These are phyloP conservation scores for Dionaea muscipula DNA, from an alignment of 179 eudicot genomes.

Conservation along the genomic window DNA sequence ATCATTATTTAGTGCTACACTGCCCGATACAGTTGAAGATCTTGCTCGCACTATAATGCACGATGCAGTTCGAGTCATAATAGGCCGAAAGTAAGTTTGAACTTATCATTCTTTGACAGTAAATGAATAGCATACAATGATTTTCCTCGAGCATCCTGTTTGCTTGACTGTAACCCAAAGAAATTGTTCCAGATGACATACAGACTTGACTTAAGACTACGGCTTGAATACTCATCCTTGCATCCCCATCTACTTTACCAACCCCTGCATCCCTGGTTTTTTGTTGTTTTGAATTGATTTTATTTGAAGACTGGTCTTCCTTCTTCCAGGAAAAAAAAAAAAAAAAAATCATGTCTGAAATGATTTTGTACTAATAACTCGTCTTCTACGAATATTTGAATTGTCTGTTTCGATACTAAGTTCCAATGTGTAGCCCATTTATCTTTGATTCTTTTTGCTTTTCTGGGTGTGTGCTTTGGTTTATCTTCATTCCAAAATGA, in stretches of 20 bases:
- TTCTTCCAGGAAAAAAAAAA: no score
- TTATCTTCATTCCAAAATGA: neutral
- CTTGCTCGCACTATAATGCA: slow-evolving; percentile 98
- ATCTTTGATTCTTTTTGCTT: neutral
- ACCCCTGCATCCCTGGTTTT: no score
- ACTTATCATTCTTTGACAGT: neutral
- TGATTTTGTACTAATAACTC: neutral
- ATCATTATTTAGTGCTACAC: slow-evolving; percentile 89
- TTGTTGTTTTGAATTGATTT: no score
- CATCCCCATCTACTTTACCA: no score
- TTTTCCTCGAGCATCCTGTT: slow-evolving; percentile 2
- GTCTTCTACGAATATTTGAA: neutral
- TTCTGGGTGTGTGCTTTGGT: neutral
- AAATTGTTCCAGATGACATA: neutral
- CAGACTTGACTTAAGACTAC: neutral
- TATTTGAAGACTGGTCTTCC: no score
- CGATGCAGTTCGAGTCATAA: slow-evolving; percentile 85
- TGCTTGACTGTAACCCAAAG: slow-evolving; percentile 3
- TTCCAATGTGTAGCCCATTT: neutral
- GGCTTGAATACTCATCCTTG: no score
- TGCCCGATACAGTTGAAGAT: slow-evolving; percentile 95
- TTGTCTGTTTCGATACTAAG: neutral
- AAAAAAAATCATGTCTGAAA: neutral
- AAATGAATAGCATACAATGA: neutral
- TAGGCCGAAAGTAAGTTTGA: slow-evolving; percentile 73